Evolutionary conservation across 208 protist genomes (phyloP), one percentile per base, ranked within the genome.

Genomic region (Trypanosomatidae sp.): DNA sequence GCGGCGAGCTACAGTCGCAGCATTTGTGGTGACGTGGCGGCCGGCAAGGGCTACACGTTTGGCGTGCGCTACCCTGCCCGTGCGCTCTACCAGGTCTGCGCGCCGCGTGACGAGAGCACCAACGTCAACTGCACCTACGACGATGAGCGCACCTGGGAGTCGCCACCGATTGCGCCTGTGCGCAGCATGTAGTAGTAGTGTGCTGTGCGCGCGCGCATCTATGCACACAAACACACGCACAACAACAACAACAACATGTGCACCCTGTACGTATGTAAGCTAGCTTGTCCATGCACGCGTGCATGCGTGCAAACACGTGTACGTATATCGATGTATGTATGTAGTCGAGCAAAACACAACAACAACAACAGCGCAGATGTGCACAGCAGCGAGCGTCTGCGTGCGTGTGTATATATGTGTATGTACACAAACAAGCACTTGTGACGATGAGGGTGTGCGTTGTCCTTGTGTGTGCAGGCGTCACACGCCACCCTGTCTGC

Each of bases 71-170:
- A 87, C 57, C 81, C 81, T 5, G 81, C 81, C 1, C 67, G 81
- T 13, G 76, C 70, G 7, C 77, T 67, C 13, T 73, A 91, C 52
- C 76, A 91, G 50, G 56, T 72, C 44, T 74, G 62, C 30, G 49
- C 58, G 26, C 73, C 64, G 8, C 65, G 67, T 26, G 73, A 85
- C 55, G 54, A 57, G 37, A 70, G 59, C 3, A 91, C 71, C 2
- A 91, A 91, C 53, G 73, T 80, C 22, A 91, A 85, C 66, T 82
- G 73, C 53, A 51, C 72, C 6, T 91, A 87, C 56, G 48, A 54
- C 0, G 73, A 91, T 43, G 76, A 91, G 56, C 52, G 39, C 13
- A 83, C 61, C 24, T 91, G 66, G 59, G 61, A 79, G 57, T 53
- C 48, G 2, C 59, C 62, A 21, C 20, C 43, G 15, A 44, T 40